Conservation (phyloP, 257 asterid species). For the Nyctanthes arbortristis region DNA sequence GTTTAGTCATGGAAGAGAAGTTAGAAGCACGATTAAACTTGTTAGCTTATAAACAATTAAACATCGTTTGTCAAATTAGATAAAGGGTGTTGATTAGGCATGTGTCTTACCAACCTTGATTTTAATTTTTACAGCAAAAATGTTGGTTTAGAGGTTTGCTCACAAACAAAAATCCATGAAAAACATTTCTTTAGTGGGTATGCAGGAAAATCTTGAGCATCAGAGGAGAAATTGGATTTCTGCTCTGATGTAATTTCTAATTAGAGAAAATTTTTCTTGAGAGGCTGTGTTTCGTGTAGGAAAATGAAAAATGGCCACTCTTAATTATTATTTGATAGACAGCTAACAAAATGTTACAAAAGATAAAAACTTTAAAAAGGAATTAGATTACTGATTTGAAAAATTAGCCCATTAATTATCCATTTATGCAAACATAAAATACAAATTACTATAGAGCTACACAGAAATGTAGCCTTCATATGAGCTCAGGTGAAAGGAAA, state of each 20-base stretch:
- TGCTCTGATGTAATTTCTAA: slow-evolving; percentile 5
- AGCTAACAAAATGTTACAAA: not conserved
- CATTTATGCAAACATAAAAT: no score
- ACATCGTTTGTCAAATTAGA: not conserved
- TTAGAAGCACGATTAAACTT: not conserved
- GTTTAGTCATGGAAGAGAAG: not conserved
- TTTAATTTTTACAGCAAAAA: no score
- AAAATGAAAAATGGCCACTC: not conserved
- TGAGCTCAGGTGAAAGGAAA: not conserved
- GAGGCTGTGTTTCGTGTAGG: not conserved
- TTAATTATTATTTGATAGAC: not conserved
- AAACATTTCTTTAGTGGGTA: slow-evolving; percentile 9
- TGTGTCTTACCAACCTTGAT: not conserved
- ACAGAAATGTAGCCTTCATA: not conserved
- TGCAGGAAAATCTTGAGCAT: slow-evolving; percentile 12
- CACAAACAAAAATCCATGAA: not conserved
- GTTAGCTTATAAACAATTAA: not conserved
- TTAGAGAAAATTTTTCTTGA: not conserved
- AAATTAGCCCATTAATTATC: no score
- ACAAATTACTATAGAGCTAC: no score
- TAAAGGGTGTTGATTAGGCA: not conserved
- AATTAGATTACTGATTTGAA: no score
- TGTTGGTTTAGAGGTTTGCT: not conserved
- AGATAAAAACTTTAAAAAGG: no score
- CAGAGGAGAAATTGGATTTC: slow-evolving; percentile 14